Evolutionary conservation across 2,329 filamentous ascomycete genomes (phyloP), one percentile per base, ranked within the genome.

Genomic region (Cladosporium sp.): DNA sequence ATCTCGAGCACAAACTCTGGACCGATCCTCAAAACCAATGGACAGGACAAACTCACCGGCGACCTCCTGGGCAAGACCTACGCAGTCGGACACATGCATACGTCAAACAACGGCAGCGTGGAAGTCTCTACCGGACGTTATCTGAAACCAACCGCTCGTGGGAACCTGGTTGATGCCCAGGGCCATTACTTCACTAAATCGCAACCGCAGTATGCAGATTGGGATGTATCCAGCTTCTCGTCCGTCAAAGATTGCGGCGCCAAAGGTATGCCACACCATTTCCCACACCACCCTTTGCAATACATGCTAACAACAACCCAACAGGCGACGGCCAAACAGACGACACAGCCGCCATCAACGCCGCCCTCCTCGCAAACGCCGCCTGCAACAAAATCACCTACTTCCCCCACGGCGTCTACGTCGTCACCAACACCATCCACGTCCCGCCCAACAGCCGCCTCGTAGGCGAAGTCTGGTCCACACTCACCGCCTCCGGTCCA

Each of bases 321-420:
- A 46, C 16, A 54, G 86, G 86, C 57, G 82, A 89, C 72, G 87
- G 85, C 14, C 74, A 75, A 2, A 83, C 84, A 1, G 87, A 89
- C 72, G 86, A 89, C 70, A 89, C 88, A 2, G 76, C 78, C 2
- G 85, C 85, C 64, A 96, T 98, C 84, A 97, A 97, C 80, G 78
- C 81, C 56, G 92, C 92, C 68, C 90, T 97, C 72, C 16, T 66
- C 69, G 59, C 64, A n/a, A 72, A 72, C 46, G 70, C 69, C 18
- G 69, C 67, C 21, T 54, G 66, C 43, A 65, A 69, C 63, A 84
- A 90, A 70, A 78, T 94, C 68, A 84, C 91, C 65, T 93, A 88
- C 79, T 89, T 94, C 70, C 89, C 92, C 73, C 88, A 90, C 72
- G 91, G 91, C 63, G 85, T 88, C 58, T 92, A 93, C 76, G 77